Conservation (phyloP, 1,284 basidiomycete genomes). For the Boletus chippewaensis region DNA sequence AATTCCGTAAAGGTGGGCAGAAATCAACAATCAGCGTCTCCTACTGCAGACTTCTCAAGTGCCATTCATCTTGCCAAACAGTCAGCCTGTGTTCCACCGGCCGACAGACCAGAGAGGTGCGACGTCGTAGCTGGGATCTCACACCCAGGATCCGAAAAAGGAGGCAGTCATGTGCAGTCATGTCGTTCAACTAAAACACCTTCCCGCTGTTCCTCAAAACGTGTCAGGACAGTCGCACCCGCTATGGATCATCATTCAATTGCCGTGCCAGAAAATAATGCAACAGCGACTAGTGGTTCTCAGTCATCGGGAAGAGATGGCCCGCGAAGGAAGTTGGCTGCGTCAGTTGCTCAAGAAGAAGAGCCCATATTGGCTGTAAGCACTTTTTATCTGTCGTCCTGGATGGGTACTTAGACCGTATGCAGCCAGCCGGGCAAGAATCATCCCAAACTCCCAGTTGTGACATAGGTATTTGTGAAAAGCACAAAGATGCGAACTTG, state of each 20-base stretch:
- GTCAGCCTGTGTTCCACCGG: not conserved
- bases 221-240: not conserved
- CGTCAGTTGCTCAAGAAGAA: conserved; percentile 2
- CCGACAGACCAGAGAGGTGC: not conserved
- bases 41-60: not conserved
- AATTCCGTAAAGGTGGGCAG: not conserved
- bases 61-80: not conserved
- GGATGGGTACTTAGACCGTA: not conserved
- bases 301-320: not conserved
- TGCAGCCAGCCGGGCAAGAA: not conserved
- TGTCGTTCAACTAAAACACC: not conserved
- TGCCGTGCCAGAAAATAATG: not conserved
- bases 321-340: not conserved
- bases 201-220: conserved; percentile 3
- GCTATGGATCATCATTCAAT: not conserved
- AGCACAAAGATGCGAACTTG: conserved; percentile 11
- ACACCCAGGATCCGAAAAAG: not conserved
- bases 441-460: not conserved
- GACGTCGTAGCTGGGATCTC: not conserved
- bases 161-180: not conserved
- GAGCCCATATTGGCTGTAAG: conserved; percentile 9
- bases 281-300: not conserved
- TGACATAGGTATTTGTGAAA: conserved; percentile 7
- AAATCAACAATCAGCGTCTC: not conserved
- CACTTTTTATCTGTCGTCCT: not conserved